A percentile compares a stretch with the other conserved stretches of the same genome.
phyloP scores from a whole-genome alignment of 768 basidiomycete species.

The Phaeotremella skinneri region DNA sequence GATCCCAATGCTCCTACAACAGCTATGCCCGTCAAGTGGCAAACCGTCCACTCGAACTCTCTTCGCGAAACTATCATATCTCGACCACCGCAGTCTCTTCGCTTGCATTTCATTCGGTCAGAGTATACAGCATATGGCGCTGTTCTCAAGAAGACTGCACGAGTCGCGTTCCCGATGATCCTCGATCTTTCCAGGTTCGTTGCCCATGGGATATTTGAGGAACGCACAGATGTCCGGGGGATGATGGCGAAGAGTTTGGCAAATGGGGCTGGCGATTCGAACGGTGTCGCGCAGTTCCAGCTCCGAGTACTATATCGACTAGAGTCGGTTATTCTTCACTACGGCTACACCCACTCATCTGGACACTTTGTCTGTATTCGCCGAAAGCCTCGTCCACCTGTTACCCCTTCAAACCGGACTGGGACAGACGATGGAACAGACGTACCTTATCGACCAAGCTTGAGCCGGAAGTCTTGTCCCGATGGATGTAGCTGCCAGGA shows the following conservation, averaged over 20 bases:
- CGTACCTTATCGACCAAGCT: conserved; percentile 50
- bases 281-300: not conserved
- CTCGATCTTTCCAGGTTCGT: conserved; percentile 80
- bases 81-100: conserved; percentile 80
- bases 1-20: conserved; percentile 14
- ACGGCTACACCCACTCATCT: conserved; percentile 77
- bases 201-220: conserved; percentile 38
- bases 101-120: conserved; percentile 88
- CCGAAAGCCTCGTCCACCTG: conserved; percentile 61
- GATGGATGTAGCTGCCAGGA: conserved; percentile 57
- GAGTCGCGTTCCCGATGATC: conserved; percentile 76
- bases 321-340: conserved; percentile 83
- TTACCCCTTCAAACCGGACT: not conserved
- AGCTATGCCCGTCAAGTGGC: conserved; percentile 43
- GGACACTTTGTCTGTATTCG: conserved; percentile 94
- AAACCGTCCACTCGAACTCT: conserved; percentile 29
- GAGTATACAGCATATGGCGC: conserved; percentile 69
- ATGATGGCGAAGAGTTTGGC: conserved; percentile 7
- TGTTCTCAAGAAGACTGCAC: conserved; percentile 78
- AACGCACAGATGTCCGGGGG: conserved; percentile 12
- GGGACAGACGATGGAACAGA: conserved; percentile 42
- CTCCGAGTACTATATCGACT: conserved; percentile 85
- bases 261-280: not conserved
- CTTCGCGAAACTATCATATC: conserved; percentile 41
- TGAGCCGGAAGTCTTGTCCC: conserved; percentile 55